phyloP scores from a whole-genome alignment of 1,284 basidiomycete genomes.

The Prillingera fragicola region DNA sequence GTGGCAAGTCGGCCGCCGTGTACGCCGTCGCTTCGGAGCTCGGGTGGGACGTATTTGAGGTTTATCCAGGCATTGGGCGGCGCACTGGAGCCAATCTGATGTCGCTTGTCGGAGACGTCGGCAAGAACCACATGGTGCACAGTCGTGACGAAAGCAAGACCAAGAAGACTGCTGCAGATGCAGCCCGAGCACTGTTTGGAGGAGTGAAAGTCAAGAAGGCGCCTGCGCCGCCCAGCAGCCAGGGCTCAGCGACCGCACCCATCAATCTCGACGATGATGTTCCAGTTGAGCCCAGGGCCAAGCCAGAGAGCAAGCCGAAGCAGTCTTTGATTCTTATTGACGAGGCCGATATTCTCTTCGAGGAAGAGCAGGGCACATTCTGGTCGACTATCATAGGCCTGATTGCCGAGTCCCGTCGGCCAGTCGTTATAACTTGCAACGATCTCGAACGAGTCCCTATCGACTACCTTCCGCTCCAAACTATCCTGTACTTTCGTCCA shows the following conservation, averaged over 20 bases:
- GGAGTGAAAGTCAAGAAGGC: neutral
- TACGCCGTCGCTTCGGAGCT: slow-evolving; percentile 90
- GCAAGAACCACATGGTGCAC: slow-evolving; percentile 76
- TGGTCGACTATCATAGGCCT: slow-evolving; percentile 79
- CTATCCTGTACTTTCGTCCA: slow-evolving; percentile 61
- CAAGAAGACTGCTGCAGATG: slow-evolving; percentile 1
- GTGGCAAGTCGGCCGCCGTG: slow-evolving; percentile 86
- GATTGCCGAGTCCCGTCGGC: slow-evolving; percentile 72
- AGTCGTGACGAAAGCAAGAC: slow-evolving; percentile 9
- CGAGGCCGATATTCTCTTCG: slow-evolving; percentile 90
- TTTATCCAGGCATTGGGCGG: slow-evolving; percentile 89
- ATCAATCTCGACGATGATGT: slow-evolving; percentile 25
- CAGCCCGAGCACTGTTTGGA: slow-evolving; percentile 6
- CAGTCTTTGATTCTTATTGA: slow-evolving; percentile 94
- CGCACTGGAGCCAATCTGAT: slow-evolving; percentile 74
- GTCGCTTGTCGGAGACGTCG: slow-evolving; percentile 82
- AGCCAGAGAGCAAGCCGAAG: slow-evolving; percentile 29
- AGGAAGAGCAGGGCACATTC: slow-evolving; percentile 83
- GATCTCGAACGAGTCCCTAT: slow-evolving; percentile 68
- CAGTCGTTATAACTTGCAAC: slow-evolving; percentile 87
- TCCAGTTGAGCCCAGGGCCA: neutral
- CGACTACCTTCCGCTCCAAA: slow-evolving; percentile 69
- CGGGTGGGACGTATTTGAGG: slow-evolving; percentile 94
- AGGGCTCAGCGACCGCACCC: slow-evolving; percentile 26
- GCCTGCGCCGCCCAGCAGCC: slow-evolving; percentile 6